Base-by-base conservation (phyloP, 2,329 filamentous ascomycete genomes). In the Botrytis squamosa region DNA sequence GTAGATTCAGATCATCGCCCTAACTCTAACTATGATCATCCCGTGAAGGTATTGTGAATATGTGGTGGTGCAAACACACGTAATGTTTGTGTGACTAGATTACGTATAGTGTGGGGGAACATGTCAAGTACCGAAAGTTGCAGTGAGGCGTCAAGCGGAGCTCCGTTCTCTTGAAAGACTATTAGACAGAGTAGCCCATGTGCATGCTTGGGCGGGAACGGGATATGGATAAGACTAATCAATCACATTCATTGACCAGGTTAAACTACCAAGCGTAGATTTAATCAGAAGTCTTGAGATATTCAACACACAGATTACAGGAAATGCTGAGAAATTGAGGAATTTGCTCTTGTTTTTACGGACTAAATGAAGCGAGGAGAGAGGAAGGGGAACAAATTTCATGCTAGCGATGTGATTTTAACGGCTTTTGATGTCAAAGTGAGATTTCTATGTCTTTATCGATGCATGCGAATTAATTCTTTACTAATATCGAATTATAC, bases 361-460 rank as follows among this genome's bases (percentile, higher is more conserved):
- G 29, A 57, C 14, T 18, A 18, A 29, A 8, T 29, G 52, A 29
- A 57, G 52, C n/a, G 52, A 57, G 52, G 0, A 57, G 14, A 9
- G 0, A 57, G 9, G 18, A 29, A 57, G 52, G n/a, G 29, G 52
- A 18, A 6, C 14, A 9, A 57, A 4, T 0, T 29, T 33, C n/a
- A 57, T 29, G 14, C 29, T 57, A 18, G n/a, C 14, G 52, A 9
- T 18, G 1, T 1, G 4, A n/a, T 9, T 4, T 57, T 16, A 14
- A 3, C n/a, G 7, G 14, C 2, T 6, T 52, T 8, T 7, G 3
- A 9, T 29, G 6, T n/a, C 2, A 14, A n/a, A 16, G 25, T 55
- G 49, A n/a, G 25, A 12, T n/a, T 7, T 6, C 14, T 0, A 7
- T 29, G 14, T 4, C 3, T 18, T n/a, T 4, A 3, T 4, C n/a